Conservation (phyloP, 2,329 filamentous ascomycete genomes). For the Thermoascus crustaceus region DNA sequence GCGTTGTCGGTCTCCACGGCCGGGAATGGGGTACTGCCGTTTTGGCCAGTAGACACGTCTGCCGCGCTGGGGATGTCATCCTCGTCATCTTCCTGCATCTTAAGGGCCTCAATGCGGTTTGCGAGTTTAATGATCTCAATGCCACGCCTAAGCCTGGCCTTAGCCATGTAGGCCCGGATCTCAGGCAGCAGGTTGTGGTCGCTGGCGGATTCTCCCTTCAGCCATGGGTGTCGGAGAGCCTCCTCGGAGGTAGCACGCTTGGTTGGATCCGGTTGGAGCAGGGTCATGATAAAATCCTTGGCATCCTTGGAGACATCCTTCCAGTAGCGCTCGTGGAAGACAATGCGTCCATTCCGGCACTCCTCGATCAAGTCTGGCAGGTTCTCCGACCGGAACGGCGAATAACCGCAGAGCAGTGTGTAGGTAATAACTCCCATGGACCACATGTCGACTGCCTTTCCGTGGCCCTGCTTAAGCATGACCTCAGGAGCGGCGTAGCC, state of each 20-base stretch:
- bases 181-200: slow-evolving; percentile 97
- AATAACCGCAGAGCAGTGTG: slow-evolving; percentile 95
- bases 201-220: slow-evolving; percentile 81
- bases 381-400: slow-evolving; percentile 92
- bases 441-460: slow-evolving; percentile 99
- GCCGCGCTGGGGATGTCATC: slow-evolving; percentile 55
- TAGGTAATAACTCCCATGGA: slow-evolving; percentile 98
- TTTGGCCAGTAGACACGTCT: slow-evolving; percentile 47
- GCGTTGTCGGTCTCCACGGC: slow-evolving; percentile 14
- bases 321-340: slow-evolving; percentile 98
- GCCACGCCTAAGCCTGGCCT: slow-evolving; percentile 80
- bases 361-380: slow-evolving; percentile 90
- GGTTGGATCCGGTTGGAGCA: slow-evolving; percentile 71
- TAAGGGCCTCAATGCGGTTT: slow-evolving; percentile 90
- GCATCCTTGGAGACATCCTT: slow-evolving; percentile 92
- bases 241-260: slow-evolving; percentile 71
- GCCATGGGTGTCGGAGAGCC: slow-evolving; percentile 76
- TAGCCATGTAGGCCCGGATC: slow-evolving; percentile 88
- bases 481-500: slow-evolving; percentile 97
- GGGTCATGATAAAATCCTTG: slow-evolving; percentile 80
- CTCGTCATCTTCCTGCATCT: slow-evolving; percentile 83
- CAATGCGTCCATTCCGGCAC: slow-evolving; percentile 71
- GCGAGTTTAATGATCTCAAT: slow-evolving; percentile 94
- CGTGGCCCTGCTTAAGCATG: slow-evolving; percentile 95
- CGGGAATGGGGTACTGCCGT: slow-evolving; percentile 15